These are phyloP conservation scores for Polychaeton citri DNA, from an alignment of 2,329 filamentous ascomycete species.

Conservation along the genomic window DNA sequence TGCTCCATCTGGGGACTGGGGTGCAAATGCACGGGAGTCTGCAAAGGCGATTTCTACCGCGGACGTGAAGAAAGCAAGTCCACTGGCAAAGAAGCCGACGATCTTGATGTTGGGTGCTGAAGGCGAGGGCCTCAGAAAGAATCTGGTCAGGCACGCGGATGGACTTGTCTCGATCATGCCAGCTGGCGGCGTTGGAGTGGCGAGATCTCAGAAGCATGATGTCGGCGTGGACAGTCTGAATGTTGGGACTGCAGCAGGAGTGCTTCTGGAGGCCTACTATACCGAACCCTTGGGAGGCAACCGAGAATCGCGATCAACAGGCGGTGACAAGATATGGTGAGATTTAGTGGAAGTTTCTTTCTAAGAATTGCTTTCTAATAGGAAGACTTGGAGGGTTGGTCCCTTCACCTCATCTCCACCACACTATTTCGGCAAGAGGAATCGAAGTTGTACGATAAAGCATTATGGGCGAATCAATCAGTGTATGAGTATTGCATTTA, in stretches of 20 bases:
- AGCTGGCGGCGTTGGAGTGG: slow-evolving; percentile 5
- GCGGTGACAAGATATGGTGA: too few species aligned
- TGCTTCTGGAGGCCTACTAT: slow-evolving; percentile 57
- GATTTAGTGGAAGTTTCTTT: too few species aligned
- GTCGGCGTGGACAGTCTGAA: slow-evolving; percentile 76
- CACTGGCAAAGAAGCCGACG: slow-evolving; percentile 42
- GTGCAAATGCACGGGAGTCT: not conserved
- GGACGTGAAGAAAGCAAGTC: slow-evolving; percentile 9
- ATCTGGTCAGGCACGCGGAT: slow-evolving; percentile 54
- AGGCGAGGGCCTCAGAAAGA: slow-evolving; percentile 55
- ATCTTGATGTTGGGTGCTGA: slow-evolving; percentile 77
- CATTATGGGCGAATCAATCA: too few species aligned
- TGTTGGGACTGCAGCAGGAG: slow-evolving; percentile 73
- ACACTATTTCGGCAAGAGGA: too few species aligned
- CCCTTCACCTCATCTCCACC: too few species aligned
- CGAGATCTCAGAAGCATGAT: slow-evolving; percentile 12
- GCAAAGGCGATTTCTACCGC: slow-evolving; percentile 6
- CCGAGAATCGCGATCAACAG: too few species aligned
- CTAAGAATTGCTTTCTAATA: too few species aligned
- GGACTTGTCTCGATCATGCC: slow-evolving; percentile 46
- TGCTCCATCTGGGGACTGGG: slow-evolving; percentile 22
- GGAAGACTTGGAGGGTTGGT: too few species aligned
- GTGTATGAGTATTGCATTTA: too few species aligned
- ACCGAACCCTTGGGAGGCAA: too few species aligned
- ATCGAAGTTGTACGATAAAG: too few species aligned